Evolutionary conservation across 306 rosid genomes (phyloP).

Genomic region (Quercus alba): DNA sequence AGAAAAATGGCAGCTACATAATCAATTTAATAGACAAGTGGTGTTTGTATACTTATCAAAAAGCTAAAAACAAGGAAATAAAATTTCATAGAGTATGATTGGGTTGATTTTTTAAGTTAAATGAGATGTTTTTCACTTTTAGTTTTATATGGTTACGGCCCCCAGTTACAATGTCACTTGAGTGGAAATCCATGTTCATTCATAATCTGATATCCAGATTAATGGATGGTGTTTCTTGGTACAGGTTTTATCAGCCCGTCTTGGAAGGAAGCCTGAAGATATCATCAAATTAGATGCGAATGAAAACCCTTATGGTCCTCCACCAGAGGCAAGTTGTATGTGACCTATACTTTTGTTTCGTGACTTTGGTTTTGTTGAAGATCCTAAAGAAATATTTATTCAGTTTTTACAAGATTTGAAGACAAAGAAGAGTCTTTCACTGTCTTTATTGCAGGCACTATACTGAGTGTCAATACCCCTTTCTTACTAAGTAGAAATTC

Average conservation of each 20-base stretch:
- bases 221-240: constrained; percentile 16
- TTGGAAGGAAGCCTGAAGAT: constrained; percentile 95
- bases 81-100: not conserved
- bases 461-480: constrained; percentile 1
- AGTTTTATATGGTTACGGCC: not conserved
- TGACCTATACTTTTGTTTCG: not conserved
- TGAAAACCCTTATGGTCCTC: constrained; percentile 98
- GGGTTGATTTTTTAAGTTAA: not conserved
- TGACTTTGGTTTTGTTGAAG: not conserved
- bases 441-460: not conserved
- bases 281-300: constrained; percentile 95
- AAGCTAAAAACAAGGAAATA: not conserved
- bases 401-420: not conserved
- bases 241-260: constrained; percentile 76
- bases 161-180: not conserved
- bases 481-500: constrained; percentile 28
- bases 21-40: not conserved
- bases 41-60: not conserved
- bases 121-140: not conserved
- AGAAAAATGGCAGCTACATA: not conserved
- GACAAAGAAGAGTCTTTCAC: not conserved
- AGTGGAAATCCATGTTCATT: not conserved
- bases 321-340: constrained; percentile 72
- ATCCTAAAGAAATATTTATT: not conserved
- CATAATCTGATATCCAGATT: constrained; percentile 14